phyloP scores from a whole-genome alignment of 106 monocot genomes.

The Dendrobium catenatum region DNA sequence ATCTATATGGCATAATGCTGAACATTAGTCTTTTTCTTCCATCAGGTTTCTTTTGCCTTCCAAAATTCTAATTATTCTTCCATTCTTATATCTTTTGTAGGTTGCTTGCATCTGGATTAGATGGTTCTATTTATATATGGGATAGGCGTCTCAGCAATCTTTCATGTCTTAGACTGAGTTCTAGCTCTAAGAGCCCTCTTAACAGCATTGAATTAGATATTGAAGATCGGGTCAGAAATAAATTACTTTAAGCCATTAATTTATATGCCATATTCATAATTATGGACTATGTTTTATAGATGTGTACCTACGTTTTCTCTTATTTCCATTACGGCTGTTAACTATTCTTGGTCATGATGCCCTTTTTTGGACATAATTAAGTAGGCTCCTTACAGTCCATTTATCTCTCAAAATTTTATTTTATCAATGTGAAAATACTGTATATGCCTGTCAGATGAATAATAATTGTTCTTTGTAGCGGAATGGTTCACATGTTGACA shows the following conservation, averaged over 20 bases:
- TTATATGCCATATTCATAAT: neutral
- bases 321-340: neutral
- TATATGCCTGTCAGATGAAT: neutral
- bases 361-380: neutral
- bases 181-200: constrained; percentile 41
- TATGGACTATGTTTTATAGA: neutral
- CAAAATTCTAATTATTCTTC: neutral
- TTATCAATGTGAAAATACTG: neutral
- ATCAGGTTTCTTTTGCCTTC: neutral
- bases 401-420: neutral
- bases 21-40: neutral
- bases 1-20: neutral
- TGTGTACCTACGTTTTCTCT: neutral
- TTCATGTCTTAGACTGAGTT: constrained; percentile 51
- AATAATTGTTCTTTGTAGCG: neutral
- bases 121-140: constrained; percentile 74
- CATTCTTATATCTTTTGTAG: constrained; percentile 22
- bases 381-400: neutral
- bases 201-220: constrained; percentile 63
- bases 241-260: neutral
- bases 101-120: constrained; percentile 76
- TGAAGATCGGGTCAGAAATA: constrained; percentile 60
- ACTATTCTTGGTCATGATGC: neutral
- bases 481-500: neutral
- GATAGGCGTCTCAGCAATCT: constrained; percentile 51